Evolutionary conservation across 2,329 filamentous ascomycete genomes (phyloP), one percentile per base, ranked within the genome.

Genomic region (Hypoxylon rubiginosum): DNA sequence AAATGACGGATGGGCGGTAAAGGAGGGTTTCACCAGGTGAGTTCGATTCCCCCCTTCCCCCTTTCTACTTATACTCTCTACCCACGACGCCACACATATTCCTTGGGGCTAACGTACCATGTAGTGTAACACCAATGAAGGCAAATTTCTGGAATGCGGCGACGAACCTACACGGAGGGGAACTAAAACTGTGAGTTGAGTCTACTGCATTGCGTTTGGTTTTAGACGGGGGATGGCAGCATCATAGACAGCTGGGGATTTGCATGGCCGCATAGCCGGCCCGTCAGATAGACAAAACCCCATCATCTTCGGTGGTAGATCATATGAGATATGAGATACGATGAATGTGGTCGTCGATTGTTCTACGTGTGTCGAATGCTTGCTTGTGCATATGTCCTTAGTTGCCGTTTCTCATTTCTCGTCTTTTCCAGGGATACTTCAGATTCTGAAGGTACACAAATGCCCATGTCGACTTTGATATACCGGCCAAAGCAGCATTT

Each of bases 1-100:
- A 3, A 97, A 93, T 76, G 96, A 99, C 79, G 96, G 95, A 5
- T 97, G 95, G 93, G 91, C 91, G 36, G 92, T 99, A 24, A 91
- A 92, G 77, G 90, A 97, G 77, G 93, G 93, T 28, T 89, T 91
- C 79, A 97, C 95, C 11, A 96, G 92, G 92, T 93, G 81, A 73
- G 83, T 80, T 30, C 15, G 24, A 19, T 3, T 17, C 19, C 43
- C 13, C 21, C 30, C 17, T 46, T 30, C 17, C 41, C 49, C 43
- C 36, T 45, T 11, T 58, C n/a, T n/a, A n/a, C n/a, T 56, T 43
- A 6, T 28, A 30, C 45, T 34, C 39, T 49, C n/a, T 62, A 57
- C 28, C 26, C 52, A 13, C 45, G 17, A 32, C 36, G 24, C 30
- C 15, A 15, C 41, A 10, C 17, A 28, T 28, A 26, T 45, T n/a